These are phyloP conservation scores for Yarrowia sp. DNA, from an alignment of 805 yeast species.

Conservation along the genomic window DNA sequence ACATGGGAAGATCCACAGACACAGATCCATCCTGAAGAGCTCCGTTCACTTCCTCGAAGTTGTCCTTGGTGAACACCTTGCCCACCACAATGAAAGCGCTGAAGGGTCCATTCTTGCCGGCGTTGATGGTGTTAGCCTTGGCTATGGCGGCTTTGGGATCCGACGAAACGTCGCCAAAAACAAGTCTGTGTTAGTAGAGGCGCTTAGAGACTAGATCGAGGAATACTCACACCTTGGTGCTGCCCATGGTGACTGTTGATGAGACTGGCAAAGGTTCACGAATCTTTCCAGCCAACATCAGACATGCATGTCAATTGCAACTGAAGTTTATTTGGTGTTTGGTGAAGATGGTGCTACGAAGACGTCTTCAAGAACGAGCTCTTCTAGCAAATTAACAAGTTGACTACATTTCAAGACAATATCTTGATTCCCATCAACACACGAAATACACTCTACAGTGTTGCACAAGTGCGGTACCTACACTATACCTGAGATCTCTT, in stretches of 20 bases:
- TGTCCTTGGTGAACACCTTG: not conserved
- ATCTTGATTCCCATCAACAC: too few species aligned
- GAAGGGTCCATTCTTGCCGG: conserved; percentile 20
- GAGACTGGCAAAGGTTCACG: not conserved
- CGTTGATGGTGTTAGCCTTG: conserved; percentile 18
- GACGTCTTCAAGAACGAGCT: too few species aligned
- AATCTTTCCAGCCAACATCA: not conserved
- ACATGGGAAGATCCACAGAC: conserved; percentile 2
- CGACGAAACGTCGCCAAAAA: conserved; percentile 17
- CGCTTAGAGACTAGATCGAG: not conserved
- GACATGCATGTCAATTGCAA: not conserved
- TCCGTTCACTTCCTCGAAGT: conserved; percentile 4
- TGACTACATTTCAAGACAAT: too few species aligned
- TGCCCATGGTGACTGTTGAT: conserved; percentile 10
- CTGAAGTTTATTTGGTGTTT: too few species aligned
- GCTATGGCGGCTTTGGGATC: conserved; percentile 14
- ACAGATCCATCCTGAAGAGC: conserved; percentile 14
- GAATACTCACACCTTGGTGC: conserved; percentile 16
- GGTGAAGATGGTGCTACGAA: too few species aligned
- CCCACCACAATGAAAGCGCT: conserved; percentile 12
- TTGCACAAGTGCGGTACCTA: too few species aligned
- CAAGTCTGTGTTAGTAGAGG: conserved; percentile 13
- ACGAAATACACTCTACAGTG: too few species aligned
- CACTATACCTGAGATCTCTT: too few species aligned
- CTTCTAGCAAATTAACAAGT: too few species aligned